Conservation (phyloP, 2,329 filamentous ascomycete species). For the Helotiales sp. region DNA sequence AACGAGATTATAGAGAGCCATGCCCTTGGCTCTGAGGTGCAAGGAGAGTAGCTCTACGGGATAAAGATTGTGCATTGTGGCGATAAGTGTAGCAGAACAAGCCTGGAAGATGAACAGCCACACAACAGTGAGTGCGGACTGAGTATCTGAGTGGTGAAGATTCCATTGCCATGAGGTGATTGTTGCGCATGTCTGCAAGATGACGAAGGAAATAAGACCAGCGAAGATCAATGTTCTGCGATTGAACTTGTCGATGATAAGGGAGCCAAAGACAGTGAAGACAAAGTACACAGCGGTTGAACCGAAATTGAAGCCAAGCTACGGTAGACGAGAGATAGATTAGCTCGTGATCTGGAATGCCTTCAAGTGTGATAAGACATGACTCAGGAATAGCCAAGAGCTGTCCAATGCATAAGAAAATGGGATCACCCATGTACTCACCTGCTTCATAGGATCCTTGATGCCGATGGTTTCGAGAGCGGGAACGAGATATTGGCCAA, state of each 20-base stretch:
- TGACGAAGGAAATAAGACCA: conserved; percentile 49
- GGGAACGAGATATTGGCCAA: conserved; percentile 35
- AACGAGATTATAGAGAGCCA: conserved; percentile 40
- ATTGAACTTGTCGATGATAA: conserved; percentile 25
- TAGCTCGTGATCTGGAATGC: too few relatives aligned
- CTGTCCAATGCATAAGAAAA: too few relatives aligned
- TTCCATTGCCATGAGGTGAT: conserved; percentile 54
- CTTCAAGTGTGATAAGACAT: too few relatives aligned
- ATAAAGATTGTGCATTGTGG: conserved; percentile 46
- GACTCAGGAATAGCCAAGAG: too few relatives aligned
- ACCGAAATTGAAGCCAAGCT: conserved; percentile 35
- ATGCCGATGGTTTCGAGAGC: conserved; percentile 35
- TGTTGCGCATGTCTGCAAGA: conserved; percentile 51
- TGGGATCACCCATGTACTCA: too few relatives aligned
- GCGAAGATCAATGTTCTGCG: conserved; percentile 51
- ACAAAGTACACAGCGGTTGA: conserved; percentile 30
- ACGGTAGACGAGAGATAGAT: too few relatives aligned
- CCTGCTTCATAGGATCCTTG: conserved; percentile 23
- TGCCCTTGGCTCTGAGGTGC: conserved; percentile 47
- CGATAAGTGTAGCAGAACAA: conserved; percentile 51
- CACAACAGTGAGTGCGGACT: conserved; percentile 49
- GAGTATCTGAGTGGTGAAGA: conserved; percentile 24
- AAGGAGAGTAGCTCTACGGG: conserved; percentile 44
- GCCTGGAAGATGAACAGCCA: conserved; percentile 56
- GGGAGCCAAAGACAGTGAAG: conserved; percentile 29